Base-by-base conservation (phyloP, 2,329 filamentous ascomycete genomes). In the Zymoseptoria ardabiliae region DNA sequence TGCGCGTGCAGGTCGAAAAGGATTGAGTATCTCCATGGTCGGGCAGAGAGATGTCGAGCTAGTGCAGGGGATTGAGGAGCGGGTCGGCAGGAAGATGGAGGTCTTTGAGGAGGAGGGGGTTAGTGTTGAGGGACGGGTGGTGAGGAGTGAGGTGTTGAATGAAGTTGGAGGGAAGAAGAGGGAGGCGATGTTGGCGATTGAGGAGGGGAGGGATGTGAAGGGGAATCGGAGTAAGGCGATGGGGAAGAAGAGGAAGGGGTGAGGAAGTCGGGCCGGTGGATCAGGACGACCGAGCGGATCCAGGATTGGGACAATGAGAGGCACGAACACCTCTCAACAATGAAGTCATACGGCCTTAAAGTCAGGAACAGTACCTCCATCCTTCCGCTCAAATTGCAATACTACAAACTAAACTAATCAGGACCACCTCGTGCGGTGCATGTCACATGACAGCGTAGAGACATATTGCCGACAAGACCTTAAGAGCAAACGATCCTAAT, bases 141-240 rank as follows among this genome's bases (percentile, higher is more conserved):
- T 96, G 53, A 82, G 89, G 57, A 45, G 35, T 45, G 92, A 96
- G 64, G 86, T 87, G 41, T 77, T 99, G 71, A 97, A 96, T 81
- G 74, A 90, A 52, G 94, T 99, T 5, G 88, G 89, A n/a, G 90
- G 95, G 79, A 96, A 93, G 83, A 97, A 96, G 82, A 83, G 92
- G 59, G 91, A 97, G 76, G 94, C 93, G 0, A 73, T 93, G 73
- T 75, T 97, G 67, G 90, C 95, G 75, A 90, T 97, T 65, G 94
- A 97, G 73, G 91, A 97, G 75, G 88, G 90, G 10, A 87, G 88
- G 68, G 92, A 97, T 76, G 91, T 97, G 4, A 85, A 89, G 58
- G 94, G 94, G n/a, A 94, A 95, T 78, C 79, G 84, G 55, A 60
- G 57, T 13, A 63, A 58, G 60, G 22, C 22, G 22, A 53, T 53